These are phyloP conservation scores for Lonicera japonica DNA, from an alignment of 129 eudicot genomes.

Conservation along the genomic window DNA sequence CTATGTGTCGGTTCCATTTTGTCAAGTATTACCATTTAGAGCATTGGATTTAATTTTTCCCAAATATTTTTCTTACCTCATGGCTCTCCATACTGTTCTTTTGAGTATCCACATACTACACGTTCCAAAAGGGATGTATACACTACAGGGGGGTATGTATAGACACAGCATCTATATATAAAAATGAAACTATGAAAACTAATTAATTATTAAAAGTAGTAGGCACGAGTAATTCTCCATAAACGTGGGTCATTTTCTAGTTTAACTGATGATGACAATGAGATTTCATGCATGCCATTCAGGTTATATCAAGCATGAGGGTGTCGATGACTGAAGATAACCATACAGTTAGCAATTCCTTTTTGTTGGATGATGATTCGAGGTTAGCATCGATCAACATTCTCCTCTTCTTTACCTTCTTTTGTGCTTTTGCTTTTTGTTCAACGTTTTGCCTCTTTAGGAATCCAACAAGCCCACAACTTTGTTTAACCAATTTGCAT, in stretches of 20 bases:
- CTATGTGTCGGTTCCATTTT: constrained; percentile 10
- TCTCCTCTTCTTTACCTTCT: neutral
- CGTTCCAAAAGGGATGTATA: neutral
- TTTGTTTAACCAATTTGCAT: too few relatives aligned
- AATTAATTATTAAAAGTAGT: too few relatives aligned
- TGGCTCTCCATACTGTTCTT: neutral
- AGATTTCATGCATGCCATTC: neutral
- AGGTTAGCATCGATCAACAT: constrained; percentile 37
- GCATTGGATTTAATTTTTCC: neutral
- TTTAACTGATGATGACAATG: neutral
- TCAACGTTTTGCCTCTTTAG: neutral
- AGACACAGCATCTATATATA: too few relatives aligned
- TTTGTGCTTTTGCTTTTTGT: neutral
- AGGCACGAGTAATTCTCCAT: too few relatives aligned
- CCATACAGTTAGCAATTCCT: constrained; percentile 83
- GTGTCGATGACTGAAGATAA: constrained; percentile 85
- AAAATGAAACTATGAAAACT: too few relatives aligned
- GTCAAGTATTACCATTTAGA: constrained; percentile 4
- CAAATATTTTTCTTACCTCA: too few relatives aligned
- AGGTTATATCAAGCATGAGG: constrained; percentile 91
- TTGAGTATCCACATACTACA: neutral
- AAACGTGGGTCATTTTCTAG: too few relatives aligned
- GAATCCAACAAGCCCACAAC: too few relatives aligned
- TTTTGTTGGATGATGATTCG: constrained; percentile 93
- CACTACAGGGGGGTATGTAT: too few relatives aligned